Percentiles rank a stretch among this genome's conserved stretches.
Evolutionary conservation across 495 filamentous ascomycete species (phyloP).

Genomic region (Aspergillus conjunctus): DNA sequence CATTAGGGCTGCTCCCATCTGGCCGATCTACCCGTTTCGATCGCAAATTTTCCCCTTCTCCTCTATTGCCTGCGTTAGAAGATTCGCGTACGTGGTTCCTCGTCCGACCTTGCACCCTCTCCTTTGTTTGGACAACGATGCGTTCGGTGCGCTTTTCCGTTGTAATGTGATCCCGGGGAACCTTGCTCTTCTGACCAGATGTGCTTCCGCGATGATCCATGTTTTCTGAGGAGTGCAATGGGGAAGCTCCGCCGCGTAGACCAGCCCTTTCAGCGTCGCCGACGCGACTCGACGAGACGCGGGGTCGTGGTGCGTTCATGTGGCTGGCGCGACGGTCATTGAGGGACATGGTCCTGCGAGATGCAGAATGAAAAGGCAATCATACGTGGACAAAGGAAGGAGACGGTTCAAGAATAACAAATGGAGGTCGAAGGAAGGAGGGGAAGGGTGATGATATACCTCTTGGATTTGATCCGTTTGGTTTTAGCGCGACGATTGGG

Average conservation of each 20-base stretch:
- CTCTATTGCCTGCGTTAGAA: constrained; percentile 42
- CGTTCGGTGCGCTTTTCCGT: constrained; percentile 46
- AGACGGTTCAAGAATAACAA: constrained; percentile 3
- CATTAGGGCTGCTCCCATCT: constrained; percentile 47
- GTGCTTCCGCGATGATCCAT: constrained; percentile 43
- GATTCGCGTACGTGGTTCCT: constrained; percentile 67
- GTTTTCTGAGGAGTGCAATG: constrained; percentile 34
- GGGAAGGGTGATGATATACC: constrained; percentile 6
- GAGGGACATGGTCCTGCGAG: constrained; percentile 47
- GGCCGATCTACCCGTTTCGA: constrained; percentile 39
- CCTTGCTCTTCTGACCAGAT: constrained; percentile 38
- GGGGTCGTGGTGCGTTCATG: constrained; percentile 51
- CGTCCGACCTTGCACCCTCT: constrained; percentile 62
- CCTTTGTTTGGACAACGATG: constrained; percentile 61
- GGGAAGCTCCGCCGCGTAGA: constrained; percentile 37
- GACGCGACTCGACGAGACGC: constrained; percentile 49
- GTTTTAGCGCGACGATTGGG: constrained; percentile 15
- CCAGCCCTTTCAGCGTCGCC: constrained; percentile 40
- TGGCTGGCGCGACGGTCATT: constrained; percentile 49
- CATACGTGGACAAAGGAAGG: constrained; percentile 26
- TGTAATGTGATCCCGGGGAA: constrained; percentile 36
- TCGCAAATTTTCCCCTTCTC: constrained; percentile 47
- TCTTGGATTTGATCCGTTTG: constrained; percentile 1
- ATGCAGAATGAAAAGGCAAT: constrained; percentile 18
- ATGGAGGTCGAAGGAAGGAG: not conserved